A percentile compares a stretch with the other conserved stretches of the same genome.
phyloP scores from a whole-genome alignment of 441 rosid genomes.

The Francoa sonchifolia region DNA sequence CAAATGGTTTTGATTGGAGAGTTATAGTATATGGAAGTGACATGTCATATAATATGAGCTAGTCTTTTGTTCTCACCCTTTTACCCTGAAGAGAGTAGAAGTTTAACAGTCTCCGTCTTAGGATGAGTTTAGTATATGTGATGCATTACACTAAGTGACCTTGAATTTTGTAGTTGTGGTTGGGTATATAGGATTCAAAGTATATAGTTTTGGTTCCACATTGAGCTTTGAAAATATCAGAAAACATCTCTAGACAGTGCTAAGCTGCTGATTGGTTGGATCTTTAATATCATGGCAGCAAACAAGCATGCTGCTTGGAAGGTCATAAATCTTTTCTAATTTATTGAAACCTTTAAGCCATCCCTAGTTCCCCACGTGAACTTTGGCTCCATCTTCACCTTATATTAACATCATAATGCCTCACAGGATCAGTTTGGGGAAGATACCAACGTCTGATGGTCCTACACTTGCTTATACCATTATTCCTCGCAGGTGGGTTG shows the following conservation, averaged over 20 bases:
- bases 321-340: slow-evolving; percentile 10
- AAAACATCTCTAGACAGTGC: too few relatives aligned
- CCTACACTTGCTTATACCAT: slow-evolving; percentile 72
- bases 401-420: slow-evolving; percentile 26
- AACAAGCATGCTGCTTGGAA: slow-evolving; percentile 11
- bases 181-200: background rate
- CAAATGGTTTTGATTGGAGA: too few relatives aligned
- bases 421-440: slow-evolving; percentile 95
- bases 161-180: background rate
- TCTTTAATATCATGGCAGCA: slow-evolving; percentile 2
- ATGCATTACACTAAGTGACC: too few relatives aligned
- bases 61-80: background rate
- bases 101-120: too few relatives aligned
- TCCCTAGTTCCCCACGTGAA: slow-evolving; percentile 26
- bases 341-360: slow-evolving; percentile 12
- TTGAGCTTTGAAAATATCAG: slow-evolving; percentile 1
- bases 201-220: background rate
- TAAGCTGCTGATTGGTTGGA: background rate
- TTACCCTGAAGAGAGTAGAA: background rate
- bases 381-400: slow-evolving; percentile 20
- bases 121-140: too few relatives aligned
- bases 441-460: slow-evolving; percentile 81
- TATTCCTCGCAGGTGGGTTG: slow-evolving; percentile 87
- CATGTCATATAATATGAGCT: background rate
- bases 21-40: too few relatives aligned